These are phyloP conservation scores for Nemania abortiva DNA, from an alignment of 2,329 filamentous ascomycete genomes.

Conservation along the genomic window DNA sequence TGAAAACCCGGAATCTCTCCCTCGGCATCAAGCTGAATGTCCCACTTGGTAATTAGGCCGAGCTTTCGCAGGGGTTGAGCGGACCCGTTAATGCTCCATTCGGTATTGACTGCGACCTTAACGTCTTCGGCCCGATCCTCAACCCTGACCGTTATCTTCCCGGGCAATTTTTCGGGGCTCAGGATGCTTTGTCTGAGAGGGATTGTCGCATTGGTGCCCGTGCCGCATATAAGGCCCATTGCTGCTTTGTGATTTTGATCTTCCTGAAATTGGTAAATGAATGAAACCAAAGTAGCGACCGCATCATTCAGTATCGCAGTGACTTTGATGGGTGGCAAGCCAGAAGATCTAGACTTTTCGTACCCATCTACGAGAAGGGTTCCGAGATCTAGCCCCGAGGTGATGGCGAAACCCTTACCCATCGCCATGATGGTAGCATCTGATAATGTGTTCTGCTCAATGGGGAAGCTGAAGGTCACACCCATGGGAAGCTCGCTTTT, in stretches of 20 bases:
- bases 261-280: slow-evolving; percentile 77
- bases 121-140: slow-evolving; percentile 62
- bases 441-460: slow-evolving; percentile 72
- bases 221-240: slow-evolving; percentile 86
- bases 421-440: slow-evolving; percentile 74
- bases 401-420: slow-evolving; percentile 76
- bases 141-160: slow-evolving; percentile 61
- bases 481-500: slow-evolving; percentile 69
- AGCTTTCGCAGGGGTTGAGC: slow-evolving; percentile 73
- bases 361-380: slow-evolving; percentile 71
- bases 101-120: slow-evolving; percentile 84
- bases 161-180: slow-evolving; percentile 71
- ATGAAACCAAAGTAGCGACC: slow-evolving; percentile 81
- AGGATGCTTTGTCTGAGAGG: slow-evolving; percentile 74
- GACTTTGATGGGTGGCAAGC: slow-evolving; percentile 75
- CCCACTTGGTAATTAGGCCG: slow-evolving; percentile 77
- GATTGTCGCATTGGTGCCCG: slow-evolving; percentile 84
- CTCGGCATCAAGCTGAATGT: slow-evolving; percentile 72
- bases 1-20: slow-evolving; percentile 82
- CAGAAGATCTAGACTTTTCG: slow-evolving; percentile 58
- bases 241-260: slow-evolving; percentile 72
- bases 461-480: slow-evolving; percentile 78
- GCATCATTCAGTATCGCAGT: slow-evolving; percentile 85
- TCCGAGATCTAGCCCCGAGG: slow-evolving; percentile 70
- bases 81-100: slow-evolving; percentile 84